Base-by-base conservation (phyloP, 2,329 filamentous ascomycete species). In the Helminthosporium solani region DNA sequence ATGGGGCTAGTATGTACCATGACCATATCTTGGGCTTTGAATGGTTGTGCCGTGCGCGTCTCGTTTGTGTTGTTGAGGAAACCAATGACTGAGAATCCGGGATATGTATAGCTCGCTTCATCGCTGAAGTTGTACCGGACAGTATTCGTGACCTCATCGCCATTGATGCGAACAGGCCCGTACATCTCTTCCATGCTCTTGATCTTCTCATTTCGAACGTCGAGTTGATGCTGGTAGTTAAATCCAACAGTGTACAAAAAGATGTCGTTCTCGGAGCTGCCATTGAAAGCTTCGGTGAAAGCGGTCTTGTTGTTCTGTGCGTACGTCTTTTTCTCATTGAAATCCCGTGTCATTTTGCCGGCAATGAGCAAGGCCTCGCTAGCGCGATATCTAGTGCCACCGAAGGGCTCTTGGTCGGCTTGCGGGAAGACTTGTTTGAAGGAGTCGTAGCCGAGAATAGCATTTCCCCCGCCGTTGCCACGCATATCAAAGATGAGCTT, bases 401-500 rank as follows among this genome's bases (percentile, higher is more conserved):
- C 74, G 54, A 74, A 78, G 2, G 74, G 72, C 5, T 67, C 61
- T 41, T 65, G 57, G 1, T 64, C 58, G 4, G 65, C 54, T 1
- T 60, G 54, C 4, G 79, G 80, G 61, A 81, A 81, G 35, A 82
- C 72, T 54, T 80, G 75, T 27, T 73, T 73, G 58, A 84, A 84
- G 0, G 67, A 59, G 43, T 75, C 71, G 49, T 70, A 72, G 41
- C 66, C 72, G 4, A 72, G 61, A 20, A 68, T 62, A 12, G 67
- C 65, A 18, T 62, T 65, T 28, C 85, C 84, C 31, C 84, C 85
- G 0, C 72, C 73, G 52, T 88, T 88, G 2, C 71, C 74, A 3
- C 79, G 76, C 6, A 87, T 59, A 52, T 88, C 85, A 47, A 88
- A 78, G 23, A 88, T 73, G 4, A 88, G 71, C 61, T 80, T 83